Base-by-base conservation (phyloP, 2,329 filamentous ascomycete species). In the Emergomyces africanus region DNA sequence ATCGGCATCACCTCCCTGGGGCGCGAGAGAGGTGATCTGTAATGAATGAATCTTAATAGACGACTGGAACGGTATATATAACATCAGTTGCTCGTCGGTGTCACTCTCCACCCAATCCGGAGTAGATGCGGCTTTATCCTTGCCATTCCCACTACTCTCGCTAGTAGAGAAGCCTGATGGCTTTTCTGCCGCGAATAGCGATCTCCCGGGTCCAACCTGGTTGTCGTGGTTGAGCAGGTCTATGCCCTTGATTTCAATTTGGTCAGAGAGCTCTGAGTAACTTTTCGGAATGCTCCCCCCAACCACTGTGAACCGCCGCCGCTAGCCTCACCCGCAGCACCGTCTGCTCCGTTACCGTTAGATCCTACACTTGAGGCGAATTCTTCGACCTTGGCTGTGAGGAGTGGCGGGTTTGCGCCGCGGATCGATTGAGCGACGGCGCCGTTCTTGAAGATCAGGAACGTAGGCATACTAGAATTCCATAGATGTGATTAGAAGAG, bases 41-140 rank as follows among this genome's bases (percentile, higher is more conserved):
- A 82, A 75, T 12, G 90, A 91, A 75, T 96, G 92, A 57, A 97
- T 81, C 78, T 97, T 99, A 64, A 96, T 72, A 54, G 85, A 89
- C 37, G 87, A 84, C 72, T 91, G 87, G 76, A 99, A 96, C 0
- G 94, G 92, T 60, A 95, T 80, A 74, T 86, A 97, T 53, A 99
- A 81, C 81, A 97, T 88, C 62, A 99, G 78, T 78, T 99, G 94
- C 76, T 97, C 91, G 70, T 99, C 94, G 41, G 92, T 95, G 70
- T 96, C 92, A 72, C 90, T 96, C 78, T 96, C 89, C 25, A 97
- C 85, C 86, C 89, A 97, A 74, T 99, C 92, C 69, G 83, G 83
- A 28, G 71, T 72, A 39, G 77, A 75, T 10, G 75, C 72, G 59
- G 76, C 80, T 67, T 84, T 83, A 54, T 71, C 74, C 64, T 80